Evolutionary conservation across 768 basidiomycete genomes (phyloP), one percentile per base, ranked within the genome.

Genomic region (Tubosaeta sp.): DNA sequence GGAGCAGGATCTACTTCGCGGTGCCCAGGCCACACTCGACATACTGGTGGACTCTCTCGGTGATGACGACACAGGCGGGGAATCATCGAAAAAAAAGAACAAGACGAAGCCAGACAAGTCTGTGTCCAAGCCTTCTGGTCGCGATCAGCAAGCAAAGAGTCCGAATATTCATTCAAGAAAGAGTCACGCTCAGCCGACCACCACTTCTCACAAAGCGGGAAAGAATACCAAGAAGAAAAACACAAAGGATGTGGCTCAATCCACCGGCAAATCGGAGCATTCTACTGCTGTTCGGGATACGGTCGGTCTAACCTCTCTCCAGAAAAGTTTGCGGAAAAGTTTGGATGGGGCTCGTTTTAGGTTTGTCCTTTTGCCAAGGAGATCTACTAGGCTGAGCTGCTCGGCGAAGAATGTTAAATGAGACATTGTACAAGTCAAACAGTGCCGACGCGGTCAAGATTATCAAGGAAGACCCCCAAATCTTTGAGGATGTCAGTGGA

Each of bases 321-420:
- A 96, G 65, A 78, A 76, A 44, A 74, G 67, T 18, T 87, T 96
- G 82, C 91, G 82, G 67, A 76, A 84, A 48, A 90, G 81, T 57
- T 68, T 94, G 49, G 83, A 89, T 52, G 90, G 93, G 0, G 92
- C 93, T n/a, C 81, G 85, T 22, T 94, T 94, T 68, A 80, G 91
- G 92, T 87, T 41, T 59, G 49, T 38, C 25, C 18, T 36, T 31
- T 4, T 16, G 32, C 10, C 12, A 19, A 19, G 11, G 31, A 32
- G 44, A 36, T 47, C 4, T 22, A 8, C 24, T 41, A n/a, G 5
- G 29, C 41, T 68, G 24, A 66, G 40, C 35, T 31, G 19, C 30
- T 29, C 14, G 22, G 18, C 14, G 18, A 16, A 92, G 94, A 61
- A 80, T 89, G 74, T 87, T 97, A 49, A 99, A 99, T 65, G 94